phyloP scores from a whole-genome alignment of 176 grass and related monocot genomes.

The Pharus latifolius region DNA sequence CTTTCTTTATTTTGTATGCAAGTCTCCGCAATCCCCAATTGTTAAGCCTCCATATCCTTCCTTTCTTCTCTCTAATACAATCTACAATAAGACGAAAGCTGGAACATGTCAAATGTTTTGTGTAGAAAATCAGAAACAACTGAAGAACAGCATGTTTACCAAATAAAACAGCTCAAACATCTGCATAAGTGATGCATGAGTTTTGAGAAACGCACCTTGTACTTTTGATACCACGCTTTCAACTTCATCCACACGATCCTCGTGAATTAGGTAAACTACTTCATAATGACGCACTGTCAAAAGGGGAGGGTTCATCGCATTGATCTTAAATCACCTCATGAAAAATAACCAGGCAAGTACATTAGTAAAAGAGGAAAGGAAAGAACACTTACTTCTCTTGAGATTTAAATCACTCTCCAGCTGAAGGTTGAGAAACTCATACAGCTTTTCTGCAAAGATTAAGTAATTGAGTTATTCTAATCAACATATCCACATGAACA shows the following conservation, averaged over 20 bases:
- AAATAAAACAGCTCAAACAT: neutral
- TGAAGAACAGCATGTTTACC: neutral
- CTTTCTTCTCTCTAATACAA: conserved; percentile 86
- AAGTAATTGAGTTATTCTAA: neutral
- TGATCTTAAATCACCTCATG: neutral
- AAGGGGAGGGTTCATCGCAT: neutral
- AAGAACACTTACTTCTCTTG: conserved; percentile 58
- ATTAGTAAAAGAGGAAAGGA: neutral
- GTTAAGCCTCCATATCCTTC: conserved; percentile 95
- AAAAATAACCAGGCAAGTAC: neutral
- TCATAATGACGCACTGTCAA: conserved; percentile 81
- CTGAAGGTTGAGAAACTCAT: conserved; percentile 66
- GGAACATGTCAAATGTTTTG: no score
- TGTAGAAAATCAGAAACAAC: neutral
- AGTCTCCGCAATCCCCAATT: conserved; percentile 78
- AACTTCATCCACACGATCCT: conserved; percentile 64
- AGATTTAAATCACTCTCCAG: conserved; percentile 86
- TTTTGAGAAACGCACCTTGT: conserved; percentile 49
- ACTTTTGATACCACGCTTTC: conserved; percentile 76
- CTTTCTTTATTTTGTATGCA: conserved; percentile 89
- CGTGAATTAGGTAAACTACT: conserved; percentile 88
- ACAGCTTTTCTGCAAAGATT: conserved; percentile 69
- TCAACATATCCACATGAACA: neutral
- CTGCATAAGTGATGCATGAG: neutral
- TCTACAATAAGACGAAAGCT: conserved; percentile 23